Percentiles rank a stretch among this genome's conserved stretches.
Evolutionary conservation across 139 green algal genomes (phyloP).

Genomic region (Picochlorum sp.): DNA sequence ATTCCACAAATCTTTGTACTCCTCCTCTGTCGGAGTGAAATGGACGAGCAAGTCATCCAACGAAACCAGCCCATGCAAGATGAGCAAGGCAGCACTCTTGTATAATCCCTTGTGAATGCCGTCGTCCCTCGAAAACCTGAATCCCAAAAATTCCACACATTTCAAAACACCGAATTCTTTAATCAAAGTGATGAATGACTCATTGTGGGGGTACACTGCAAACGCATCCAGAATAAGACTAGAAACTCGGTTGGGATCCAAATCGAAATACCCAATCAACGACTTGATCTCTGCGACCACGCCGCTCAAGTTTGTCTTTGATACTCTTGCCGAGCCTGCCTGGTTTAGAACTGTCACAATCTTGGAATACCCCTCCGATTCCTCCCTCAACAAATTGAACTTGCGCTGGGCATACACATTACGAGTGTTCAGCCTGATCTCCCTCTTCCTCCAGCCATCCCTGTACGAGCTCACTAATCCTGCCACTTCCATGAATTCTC

Average conservation of each 20-base stretch:
- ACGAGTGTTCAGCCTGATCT: constrained; percentile 53
- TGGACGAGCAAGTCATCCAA: constrained; percentile 55
- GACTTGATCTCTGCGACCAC: constrained; percentile 44
- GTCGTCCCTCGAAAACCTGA: constrained; percentile 19
- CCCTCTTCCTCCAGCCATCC: constrained; percentile 28
- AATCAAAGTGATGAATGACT: constrained; percentile 32
- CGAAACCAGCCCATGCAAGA: constrained; percentile 31
- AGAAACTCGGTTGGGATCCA: constrained; percentile 82
- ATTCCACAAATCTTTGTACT: constrained; percentile 18
- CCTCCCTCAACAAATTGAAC: constrained; percentile 87
- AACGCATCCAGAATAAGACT: constrained; percentile 68
- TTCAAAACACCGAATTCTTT: constrained; percentile 20
- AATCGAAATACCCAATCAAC: constrained; percentile 80
- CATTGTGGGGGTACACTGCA: constrained; percentile 32
- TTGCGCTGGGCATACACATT: constrained; percentile 66
- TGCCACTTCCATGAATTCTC: constrained; percentile 32
- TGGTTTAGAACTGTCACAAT: constrained; percentile 52
- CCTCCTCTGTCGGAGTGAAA: constrained; percentile 44
- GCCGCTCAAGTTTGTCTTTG: background rate
- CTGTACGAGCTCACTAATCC: constrained; percentile 31
- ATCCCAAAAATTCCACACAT: constrained; percentile 31
- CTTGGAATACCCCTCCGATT: constrained; percentile 86
- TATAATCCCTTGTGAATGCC: background rate
- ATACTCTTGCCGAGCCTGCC: constrained; percentile 13
- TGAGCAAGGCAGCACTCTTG: background rate